Evolutionary conservation across 495 filamentous ascomycete genomes (phyloP), one percentile per base, ranked within the genome.

Genomic region (Aspergillus conjunctus): DNA sequence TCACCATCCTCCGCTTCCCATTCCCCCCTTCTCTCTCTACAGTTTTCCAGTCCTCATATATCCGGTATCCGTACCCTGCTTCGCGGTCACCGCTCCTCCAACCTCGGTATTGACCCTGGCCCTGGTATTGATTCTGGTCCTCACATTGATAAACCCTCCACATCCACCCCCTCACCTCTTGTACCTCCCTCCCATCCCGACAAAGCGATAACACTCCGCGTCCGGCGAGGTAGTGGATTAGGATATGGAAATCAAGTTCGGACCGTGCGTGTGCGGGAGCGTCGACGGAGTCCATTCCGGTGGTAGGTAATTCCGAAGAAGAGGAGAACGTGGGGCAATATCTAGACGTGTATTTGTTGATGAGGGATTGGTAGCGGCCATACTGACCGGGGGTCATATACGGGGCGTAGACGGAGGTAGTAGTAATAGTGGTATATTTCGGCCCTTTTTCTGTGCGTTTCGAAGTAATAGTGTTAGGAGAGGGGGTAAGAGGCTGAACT

Each of bases 231-330:
- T 70, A 69, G 52, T 79, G 76, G 41, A 73, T 66, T 7, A 68
- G 71, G 26, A 76, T 69, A 51, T 79, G 76, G 33, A 65, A 74
- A 43, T 76, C 74, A 1, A 71, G 62, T 22, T 66, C 60, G 39
- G 76, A 76, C 26, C 65, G 70, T 7, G 74, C 74, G 51, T 72
- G 69, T 3, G 26, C 26, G 26, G 2, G 26, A 2, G 26, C 26
- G 26, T 26, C 2, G 26, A 26, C 26, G 26, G 26, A 2, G 26
- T 26, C 26, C 26, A 5, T 26, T 26, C 2, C 26, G 2, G 26
- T 2, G 26, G 26, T 26, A 2, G 26, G 26, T 26, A 5, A 26
- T n/a, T n/a, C n/a, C n/a, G 26, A 26, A 26, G 26, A 5, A 26
- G 26, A 2, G 26, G 26, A 26, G 26, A 5, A 26, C 5, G 5